Evolutionary conservation across 2,329 filamentous ascomycete genomes (phyloP), one percentile per base, ranked within the genome.

Genomic region (Arthrinium puccinioides): DNA sequence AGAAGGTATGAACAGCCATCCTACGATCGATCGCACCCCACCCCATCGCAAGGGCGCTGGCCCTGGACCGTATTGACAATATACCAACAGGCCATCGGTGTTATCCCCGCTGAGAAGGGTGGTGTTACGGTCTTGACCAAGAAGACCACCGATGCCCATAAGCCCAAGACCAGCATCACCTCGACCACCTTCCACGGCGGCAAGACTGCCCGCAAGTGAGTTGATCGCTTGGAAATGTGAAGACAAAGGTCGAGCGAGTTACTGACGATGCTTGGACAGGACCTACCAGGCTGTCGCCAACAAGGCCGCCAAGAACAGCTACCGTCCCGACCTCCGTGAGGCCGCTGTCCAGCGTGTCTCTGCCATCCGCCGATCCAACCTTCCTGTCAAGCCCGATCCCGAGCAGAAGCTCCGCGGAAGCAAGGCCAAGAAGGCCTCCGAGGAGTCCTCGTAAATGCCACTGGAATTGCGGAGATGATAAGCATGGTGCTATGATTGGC

Each of bases 211-310:
- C 82, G 86, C 72, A 92, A 89, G 84, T 88, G 67, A 75, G 82
- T 75, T 36, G 24, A 33, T 25, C 10, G 15, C 19, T 30, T 19
- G 38, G 5, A 20, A 20, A 9, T 10, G 29, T 27, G n/a, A 21
- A 7, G 2, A 3, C 8, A 15, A 15, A 1, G n/a, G n/a, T 40
- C 27, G 21, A 16, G 32, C 42, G 29, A 34, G 6, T 25, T 39
- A 26, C 21, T 24, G 18, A 32, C 18, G 15, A 56, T 43, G 49
- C 30, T 20, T 36, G 23, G 36, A 35, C 50, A 92, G 87, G 78
- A 83, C 84, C 70, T 97, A 89, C 82, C 86, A 84, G 73, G 76
- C 76, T 56, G 79, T 97, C 63, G 88, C 88, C 70, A 84, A 79
- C 73, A 72, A 74, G 63, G 79, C 82, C 55, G 84, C 87, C 65